Base-by-base conservation (phyloP, 306 rosid genomes). In the Cucumis melo region DNA sequence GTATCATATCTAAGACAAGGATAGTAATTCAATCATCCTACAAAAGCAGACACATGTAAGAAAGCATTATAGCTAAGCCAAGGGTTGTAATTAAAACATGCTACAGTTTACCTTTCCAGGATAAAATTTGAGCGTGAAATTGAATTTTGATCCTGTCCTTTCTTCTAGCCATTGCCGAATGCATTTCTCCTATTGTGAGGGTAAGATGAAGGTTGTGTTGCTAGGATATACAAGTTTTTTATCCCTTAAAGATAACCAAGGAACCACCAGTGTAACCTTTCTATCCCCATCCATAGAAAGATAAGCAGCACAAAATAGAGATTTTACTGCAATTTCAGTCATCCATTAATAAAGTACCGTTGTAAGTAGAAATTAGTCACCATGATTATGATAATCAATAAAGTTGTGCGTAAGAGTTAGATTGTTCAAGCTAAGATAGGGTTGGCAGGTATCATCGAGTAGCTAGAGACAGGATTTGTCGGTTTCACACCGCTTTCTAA, bases 291-390 rank as follows among this genome's bases (percentile, higher is more conserved):
- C 82, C 80, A 85, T 84, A 1, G 91, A 78, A 59, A 94, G 95
- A 88, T 89, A 94, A 6, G 89, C 96, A 16, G 99, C 97, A 21
- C 99, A 96, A 79, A 94, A 92, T 76, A 94, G 84, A 60, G 99
- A 97, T 79, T 94, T 94, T 71, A 94, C 95, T 10, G 99, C 93
- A 17, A 97, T 94, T 73, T 97, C 99, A 36, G 99, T 94, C 87
- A 94, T 81, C 99, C 99, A 94, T 66, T n/a, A n/a, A n/a, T n/a
- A n/a, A n/a, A n/a, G n/a, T n/a, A n/a, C n/a, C n/a, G n/a, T n/a
- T n/a, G n/a, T n/a, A n/a, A n/a, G n/a, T n/a, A n/a, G n/a, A n/a
- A n/a, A n/a, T n/a, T n/a, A n/a, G n/a, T n/a, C n/a, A n/a, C n/a
- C n/a, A n/a, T n/a, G n/a, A n/a, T n/a, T n/a, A n/a, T n/a, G n/a